phyloP scores from a whole-genome alignment of 495 filamentous ascomycete genomes.

The Platismatia glauca region DNA sequence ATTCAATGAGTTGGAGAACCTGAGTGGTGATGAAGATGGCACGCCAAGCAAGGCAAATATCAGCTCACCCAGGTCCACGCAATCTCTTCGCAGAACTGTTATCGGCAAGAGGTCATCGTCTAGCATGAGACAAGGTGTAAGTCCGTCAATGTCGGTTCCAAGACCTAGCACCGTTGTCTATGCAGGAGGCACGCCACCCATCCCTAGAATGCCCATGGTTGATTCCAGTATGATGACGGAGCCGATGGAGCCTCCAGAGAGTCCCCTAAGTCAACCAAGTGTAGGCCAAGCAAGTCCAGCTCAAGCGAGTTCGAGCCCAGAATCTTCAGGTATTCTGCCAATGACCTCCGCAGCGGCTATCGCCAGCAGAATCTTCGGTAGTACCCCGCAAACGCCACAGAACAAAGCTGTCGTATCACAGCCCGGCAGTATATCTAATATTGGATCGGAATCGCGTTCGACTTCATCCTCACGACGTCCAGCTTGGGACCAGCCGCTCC shows the following conservation, averaged over 20 bases:
- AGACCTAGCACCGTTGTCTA: slow-evolving; percentile 24
- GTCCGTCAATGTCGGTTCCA: slow-evolving; percentile 27
- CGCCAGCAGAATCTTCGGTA: slow-evolving; percentile 11
- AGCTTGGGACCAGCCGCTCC: slow-evolving; percentile 26
- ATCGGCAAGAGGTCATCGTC: slow-evolving; percentile 24
- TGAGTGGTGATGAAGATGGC: slow-evolving; percentile 51
- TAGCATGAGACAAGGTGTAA: slow-evolving; percentile 26
- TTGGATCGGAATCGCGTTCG: slow-evolving; percentile 17
- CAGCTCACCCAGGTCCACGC: slow-evolving; percentile 28
- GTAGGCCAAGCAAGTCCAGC: slow-evolving; percentile 22
- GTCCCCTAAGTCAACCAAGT: slow-evolving; percentile 14
- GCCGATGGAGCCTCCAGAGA: slow-evolving; percentile 36
- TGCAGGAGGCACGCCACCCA: slow-evolving; percentile 21
- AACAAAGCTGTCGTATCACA: slow-evolving; percentile 7
- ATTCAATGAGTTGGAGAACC: slow-evolving; percentile 78
- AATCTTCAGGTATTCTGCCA: slow-evolving; percentile 4
- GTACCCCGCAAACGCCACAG: slow-evolving; percentile 12
- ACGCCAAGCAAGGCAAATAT: slow-evolving; percentile 40
- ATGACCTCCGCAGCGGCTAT: slow-evolving; percentile 32
- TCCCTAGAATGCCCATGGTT: slow-evolving; percentile 51
- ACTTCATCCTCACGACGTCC: slow-evolving; percentile 20
- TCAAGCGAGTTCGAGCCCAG: slow-evolving; percentile 24
- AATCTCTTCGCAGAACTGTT: slow-evolving; percentile 26
- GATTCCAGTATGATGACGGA: slow-evolving; percentile 89
- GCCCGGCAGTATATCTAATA: slow-evolving; percentile 2